Base-by-base conservation (phyloP, 2,329 filamentous ascomycete species). In the Zasmidium cellare region DNA sequence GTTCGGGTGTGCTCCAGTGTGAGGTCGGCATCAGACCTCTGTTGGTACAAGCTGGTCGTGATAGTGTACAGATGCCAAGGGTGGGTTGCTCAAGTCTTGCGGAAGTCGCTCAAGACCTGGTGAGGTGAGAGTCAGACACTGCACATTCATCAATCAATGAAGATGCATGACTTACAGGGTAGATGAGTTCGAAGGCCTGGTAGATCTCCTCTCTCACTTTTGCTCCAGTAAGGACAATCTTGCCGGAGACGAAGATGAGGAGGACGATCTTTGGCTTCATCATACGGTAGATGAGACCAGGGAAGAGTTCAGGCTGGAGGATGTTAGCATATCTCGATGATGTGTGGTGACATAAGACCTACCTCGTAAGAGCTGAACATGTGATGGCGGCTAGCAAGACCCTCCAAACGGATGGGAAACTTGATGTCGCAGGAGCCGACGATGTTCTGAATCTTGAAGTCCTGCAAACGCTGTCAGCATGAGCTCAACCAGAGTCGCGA, bases 361-460 rank as follows among this genome's bases (percentile, higher is more conserved):
- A 28, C 25, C 25, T 41, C 35, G 77, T 99, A 99, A 57, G 92
- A 97, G 79, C 91, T 96, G 86, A 97, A 99, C 80, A 96, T 96
- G 83, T 97, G 93, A 84, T 99, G 94, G 79, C 92, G 91, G 67
- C 89, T 94, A 16, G 94, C 94, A 74, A 99, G 82, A 78, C 94
- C 94, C 76, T 97, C 94, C 58, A 99, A 84, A 67, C 94, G 91
- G 69, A 99, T 97, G 54, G 94, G 94, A 80, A 99, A 99, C 83
- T 97, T 97, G 84, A 99, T 97, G 75, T 99, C 94, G 77, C 93
- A 97, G 60, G 92, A 96, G 65, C 94, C 94, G 66, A 99, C 94
- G 65, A 99, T 97, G 79, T 99, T 99, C 82, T 97, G 92, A 72
- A 99, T 99, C 85, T 97, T 99, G 82, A 99, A 99, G 77, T 99